Conservation (phyloP, 1,139 yeast genomes). For the Yamadazyma blattariae region DNA sequence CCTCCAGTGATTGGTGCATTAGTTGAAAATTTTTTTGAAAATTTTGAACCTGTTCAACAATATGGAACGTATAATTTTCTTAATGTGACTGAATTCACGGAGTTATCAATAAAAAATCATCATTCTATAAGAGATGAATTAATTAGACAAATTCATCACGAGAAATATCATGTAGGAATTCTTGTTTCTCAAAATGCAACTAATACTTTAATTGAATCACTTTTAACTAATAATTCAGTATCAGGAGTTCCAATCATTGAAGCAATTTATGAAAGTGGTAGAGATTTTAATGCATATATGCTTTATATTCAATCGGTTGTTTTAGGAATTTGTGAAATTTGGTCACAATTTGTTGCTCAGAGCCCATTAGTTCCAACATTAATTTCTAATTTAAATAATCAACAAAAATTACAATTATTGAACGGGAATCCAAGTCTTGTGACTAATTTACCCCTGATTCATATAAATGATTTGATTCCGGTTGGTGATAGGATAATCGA, state of each 20-base stretch:
- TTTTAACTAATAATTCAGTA: constrained; percentile 11
- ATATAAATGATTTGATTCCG: constrained; percentile 20
- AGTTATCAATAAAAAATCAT: constrained; percentile 18
- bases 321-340: constrained; percentile 15
- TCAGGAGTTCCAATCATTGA: constrained; percentile 21
- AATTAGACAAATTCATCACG: constrained; percentile 27
- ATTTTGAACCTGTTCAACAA: constrained; percentile 18
- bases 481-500: constrained; percentile 21
- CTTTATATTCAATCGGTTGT: constrained; percentile 20
- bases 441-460: constrained; percentile 23
- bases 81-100: constrained; percentile 17
- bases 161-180: constrained; percentile 29
- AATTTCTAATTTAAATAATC: constrained; percentile 17
- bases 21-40: constrained; percentile 22
- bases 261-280: constrained; percentile 30
- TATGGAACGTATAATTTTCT: constrained; percentile 25
- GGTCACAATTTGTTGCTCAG: constrained; percentile 15
- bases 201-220: constrained; percentile 17
- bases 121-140: constrained; percentile 25
- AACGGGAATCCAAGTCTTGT: constrained; percentile 22
- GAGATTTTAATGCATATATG: constrained; percentile 29
- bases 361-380: constrained; percentile 20
- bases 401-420: constrained; percentile 17
- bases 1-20: constrained; percentile 26
- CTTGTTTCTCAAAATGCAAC: constrained; percentile 30